phyloP scores from a whole-genome alignment of 1,284 basidiomycete species.

The Heliocybe sulcata region DNA sequence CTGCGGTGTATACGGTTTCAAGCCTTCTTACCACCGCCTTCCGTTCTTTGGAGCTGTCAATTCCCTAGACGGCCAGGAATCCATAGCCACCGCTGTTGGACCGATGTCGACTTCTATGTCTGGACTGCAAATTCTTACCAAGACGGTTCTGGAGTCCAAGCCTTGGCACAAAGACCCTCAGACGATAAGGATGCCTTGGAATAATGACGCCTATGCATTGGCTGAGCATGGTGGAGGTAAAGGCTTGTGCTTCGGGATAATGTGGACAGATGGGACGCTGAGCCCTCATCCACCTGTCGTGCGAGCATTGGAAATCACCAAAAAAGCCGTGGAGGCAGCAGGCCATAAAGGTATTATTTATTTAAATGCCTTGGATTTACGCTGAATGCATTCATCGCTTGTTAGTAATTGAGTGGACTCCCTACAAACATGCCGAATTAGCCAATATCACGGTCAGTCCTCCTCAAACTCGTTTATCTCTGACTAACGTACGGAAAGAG shows the following conservation, averaged over 20 bases:
- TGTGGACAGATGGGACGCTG: constrained; percentile 34
- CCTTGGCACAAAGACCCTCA: constrained; percentile 51
- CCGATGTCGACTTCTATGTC: constrained; percentile 46
- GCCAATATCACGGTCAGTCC: constrained; percentile 21
- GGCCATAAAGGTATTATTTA: constrained; percentile 57
- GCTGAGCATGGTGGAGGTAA: constrained; percentile 50
- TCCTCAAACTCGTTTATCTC: constrained; percentile 8
- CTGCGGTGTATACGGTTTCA: constrained; percentile 49
- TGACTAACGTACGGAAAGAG: constrained; percentile 15
- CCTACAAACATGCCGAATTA: constrained; percentile 34
- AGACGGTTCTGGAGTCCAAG: constrained; percentile 38
- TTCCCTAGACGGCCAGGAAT: constrained; percentile 48
- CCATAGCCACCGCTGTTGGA: constrained; percentile 43
- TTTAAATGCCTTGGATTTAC: neutral
- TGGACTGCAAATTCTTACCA: constrained; percentile 45
- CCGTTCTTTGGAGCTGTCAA: constrained; percentile 44
- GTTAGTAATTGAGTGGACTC: constrained; percentile 31
- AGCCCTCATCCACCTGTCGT: neutral
- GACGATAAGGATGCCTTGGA: constrained; percentile 48
- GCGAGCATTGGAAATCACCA: constrained; percentile 46
- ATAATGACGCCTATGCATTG: constrained; percentile 49
- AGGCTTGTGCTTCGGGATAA: constrained; percentile 51
- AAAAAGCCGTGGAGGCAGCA: constrained; percentile 49
- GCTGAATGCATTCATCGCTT: constrained; percentile 11
- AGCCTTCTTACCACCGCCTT: constrained; percentile 41